Base-by-base conservation (phyloP, 2,329 filamentous ascomycete species). In the Ceratocystis cacaofunesta region DNA sequence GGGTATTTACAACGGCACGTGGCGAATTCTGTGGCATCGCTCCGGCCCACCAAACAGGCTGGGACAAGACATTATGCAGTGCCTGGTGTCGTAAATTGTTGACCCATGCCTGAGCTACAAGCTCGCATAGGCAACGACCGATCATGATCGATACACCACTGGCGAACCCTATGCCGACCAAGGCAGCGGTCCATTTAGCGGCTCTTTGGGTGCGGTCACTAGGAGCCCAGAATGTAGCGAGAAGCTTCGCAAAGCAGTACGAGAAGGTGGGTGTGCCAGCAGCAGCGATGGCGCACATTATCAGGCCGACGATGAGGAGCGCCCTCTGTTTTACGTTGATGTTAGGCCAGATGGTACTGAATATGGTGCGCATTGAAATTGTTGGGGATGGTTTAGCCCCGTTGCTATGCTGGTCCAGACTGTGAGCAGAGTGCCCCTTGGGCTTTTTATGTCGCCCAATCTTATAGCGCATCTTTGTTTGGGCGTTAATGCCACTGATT, bases 21-120 rank as follows among this genome's bases (percentile, higher is more conserved):
- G 46, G 44, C 10, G 30, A 43, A 32, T 64, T 64, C 62, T 57
- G 22, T 6, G 46, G 62, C 19, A 50, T 79, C 62, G 80, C 77
- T 68, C 90, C 86, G 70, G 95, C 95, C 86, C 91, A 97, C 3
- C 81, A 75, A 68, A 82, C 85, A 0, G 89, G 87, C 71, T 96
- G 92, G 48, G 82, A 79, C 0, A 97, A 78, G 17, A 96, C 84
- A 1, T 82, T 80, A 61, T 78, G 79, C 69, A 95, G 77, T 0
- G 89, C 87, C 72, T 85, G 80, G 1, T 79, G 76, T 1, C 92
- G 86, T 8, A 95, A 78, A 0, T 76, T 75, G 70, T 92, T 85
- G 15, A 92, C 80, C 92, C 92, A 97, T 0, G 80, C 73, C 71
- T 95, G 88, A 1, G 84, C 89, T 12, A 80, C 83, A 30, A 78